phyloP scores from a whole-genome alignment of 2,329 filamentous ascomycete species.

The Fusarium sp. region DNA sequence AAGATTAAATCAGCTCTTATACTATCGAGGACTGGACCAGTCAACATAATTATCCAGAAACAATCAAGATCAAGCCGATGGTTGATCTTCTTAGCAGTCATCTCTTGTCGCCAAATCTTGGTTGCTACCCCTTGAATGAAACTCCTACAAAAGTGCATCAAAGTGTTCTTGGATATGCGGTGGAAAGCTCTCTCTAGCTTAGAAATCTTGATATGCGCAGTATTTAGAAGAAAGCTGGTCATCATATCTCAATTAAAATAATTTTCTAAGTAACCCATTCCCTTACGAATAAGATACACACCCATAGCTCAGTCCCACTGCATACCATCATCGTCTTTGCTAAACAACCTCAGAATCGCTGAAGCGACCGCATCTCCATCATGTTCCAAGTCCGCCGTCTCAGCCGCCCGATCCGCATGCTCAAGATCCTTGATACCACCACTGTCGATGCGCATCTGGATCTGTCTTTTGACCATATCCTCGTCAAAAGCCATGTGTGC shows the following conservation, averaged over 20 bases:
- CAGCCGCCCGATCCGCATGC: slow-evolving; percentile 71
- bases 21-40: too few species aligned
- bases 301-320: slow-evolving; percentile 23
- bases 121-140: too few species aligned
- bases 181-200: too few species aligned
- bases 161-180: too few species aligned
- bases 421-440: slow-evolving; percentile 73
- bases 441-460: slow-evolving; percentile 69
- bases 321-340: slow-evolving; percentile 61
- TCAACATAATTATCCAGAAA: too few species aligned
- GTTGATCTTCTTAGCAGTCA: too few species aligned
- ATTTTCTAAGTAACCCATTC: neutral
- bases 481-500: slow-evolving; percentile 82
- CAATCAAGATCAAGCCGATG: too few species aligned
- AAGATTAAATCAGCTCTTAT: too few species aligned
- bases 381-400: slow-evolving; percentile 71
- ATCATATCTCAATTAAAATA: neutral
- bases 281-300: neutral
- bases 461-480: slow-evolving; percentile 74
- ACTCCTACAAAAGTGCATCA: too few species aligned
- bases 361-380: slow-evolving; percentile 76
- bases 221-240: neutral
- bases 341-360: slow-evolving; percentile 72
- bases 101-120: too few species aligned
- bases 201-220: too few species aligned